These are phyloP conservation scores for Eimeria sp. DNA, from an alignment of 169 alveolate species.

Conservation along the genomic window DNA sequence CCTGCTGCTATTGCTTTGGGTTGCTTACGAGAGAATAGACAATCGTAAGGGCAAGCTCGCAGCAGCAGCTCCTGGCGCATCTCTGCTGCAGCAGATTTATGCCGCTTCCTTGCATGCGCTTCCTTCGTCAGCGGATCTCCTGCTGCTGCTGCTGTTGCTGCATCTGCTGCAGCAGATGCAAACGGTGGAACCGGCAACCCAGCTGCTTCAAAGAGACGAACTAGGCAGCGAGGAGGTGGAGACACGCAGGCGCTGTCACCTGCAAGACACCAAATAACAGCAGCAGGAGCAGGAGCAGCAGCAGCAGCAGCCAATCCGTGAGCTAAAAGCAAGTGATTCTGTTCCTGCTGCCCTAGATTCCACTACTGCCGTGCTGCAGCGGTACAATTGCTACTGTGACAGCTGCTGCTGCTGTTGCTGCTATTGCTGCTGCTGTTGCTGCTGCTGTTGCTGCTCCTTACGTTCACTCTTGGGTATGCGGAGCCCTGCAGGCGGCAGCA, in stretches of 20 bases:
- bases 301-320: no score
- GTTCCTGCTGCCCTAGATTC: conserved; percentile 14
- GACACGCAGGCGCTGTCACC: no score
- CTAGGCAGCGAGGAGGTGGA: no score
- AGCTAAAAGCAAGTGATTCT: no score
- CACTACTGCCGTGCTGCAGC: neutral
- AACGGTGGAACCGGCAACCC: conserved; percentile 30
- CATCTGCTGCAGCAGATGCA: conserved; percentile 33
- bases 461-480: conserved; percentile 47
- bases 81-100: no score
- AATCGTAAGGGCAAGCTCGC: neutral
- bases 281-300: neutral
- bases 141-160: conserved; percentile 3
- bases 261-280: neutral
- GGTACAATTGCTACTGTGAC: neutral
- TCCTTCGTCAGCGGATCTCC: neutral
- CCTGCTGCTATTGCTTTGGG: conserved; percentile 61
- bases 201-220: no score
- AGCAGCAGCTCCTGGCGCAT: no score
- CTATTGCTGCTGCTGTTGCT: conserved; percentile 32
- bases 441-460: conserved; percentile 21
- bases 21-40: neutral
- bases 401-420: neutral
- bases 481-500: conserved; percentile 63
- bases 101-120: neutral